These are phyloP conservation scores for Xanthoconium separans DNA, from an alignment of 1,284 basidiomycete genomes.

Conservation along the genomic window DNA sequence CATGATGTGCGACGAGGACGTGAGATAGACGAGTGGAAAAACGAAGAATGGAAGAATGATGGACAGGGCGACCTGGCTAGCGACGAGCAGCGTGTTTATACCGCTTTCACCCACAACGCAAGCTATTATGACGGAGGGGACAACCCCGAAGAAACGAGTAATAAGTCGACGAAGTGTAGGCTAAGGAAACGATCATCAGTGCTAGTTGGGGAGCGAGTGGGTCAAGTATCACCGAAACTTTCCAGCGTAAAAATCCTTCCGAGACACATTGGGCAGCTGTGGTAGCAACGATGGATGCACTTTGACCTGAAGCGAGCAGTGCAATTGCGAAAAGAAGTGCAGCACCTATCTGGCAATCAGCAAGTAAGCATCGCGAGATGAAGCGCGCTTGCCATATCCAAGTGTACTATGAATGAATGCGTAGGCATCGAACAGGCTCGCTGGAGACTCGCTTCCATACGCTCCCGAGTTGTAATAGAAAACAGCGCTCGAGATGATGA, in stretches of 20 bases:
- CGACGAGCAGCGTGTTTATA: slow-evolving; percentile 81
- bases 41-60: slow-evolving; percentile 89
- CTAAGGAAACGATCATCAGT: slow-evolving; percentile 36
- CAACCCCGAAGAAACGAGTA: slow-evolving; percentile 82
- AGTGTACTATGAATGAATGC: slow-evolving; percentile 65
- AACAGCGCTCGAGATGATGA: slow-evolving; percentile 68
- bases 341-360: slow-evolving; percentile 46
- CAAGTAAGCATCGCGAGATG: slow-evolving; percentile 10
- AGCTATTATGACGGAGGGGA: slow-evolving; percentile 86
- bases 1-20: slow-evolving; percentile 72
- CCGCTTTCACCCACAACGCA: slow-evolving; percentile 73
- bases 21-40: slow-evolving; percentile 78
- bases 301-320: slow-evolving; percentile 85
- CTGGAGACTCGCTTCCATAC: slow-evolving; percentile 44
- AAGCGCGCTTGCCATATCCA: slow-evolving; percentile 57
- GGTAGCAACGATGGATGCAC: slow-evolving; percentile 90
- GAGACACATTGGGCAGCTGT: slow-evolving; percentile 91
- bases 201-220: not conserved
- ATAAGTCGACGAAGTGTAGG: slow-evolving; percentile 79
- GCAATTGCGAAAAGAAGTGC: slow-evolving; percentile 86
- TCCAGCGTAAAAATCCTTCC: slow-evolving; percentile 94
- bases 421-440: slow-evolving; percentile 83
- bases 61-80: slow-evolving; percentile 85
- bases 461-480: slow-evolving; percentile 62
- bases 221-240: slow-evolving; percentile 65